phyloP scores from a whole-genome alignment of 2,329 filamentous ascomycete genomes.

The Fusarium verrucosum region DNA sequence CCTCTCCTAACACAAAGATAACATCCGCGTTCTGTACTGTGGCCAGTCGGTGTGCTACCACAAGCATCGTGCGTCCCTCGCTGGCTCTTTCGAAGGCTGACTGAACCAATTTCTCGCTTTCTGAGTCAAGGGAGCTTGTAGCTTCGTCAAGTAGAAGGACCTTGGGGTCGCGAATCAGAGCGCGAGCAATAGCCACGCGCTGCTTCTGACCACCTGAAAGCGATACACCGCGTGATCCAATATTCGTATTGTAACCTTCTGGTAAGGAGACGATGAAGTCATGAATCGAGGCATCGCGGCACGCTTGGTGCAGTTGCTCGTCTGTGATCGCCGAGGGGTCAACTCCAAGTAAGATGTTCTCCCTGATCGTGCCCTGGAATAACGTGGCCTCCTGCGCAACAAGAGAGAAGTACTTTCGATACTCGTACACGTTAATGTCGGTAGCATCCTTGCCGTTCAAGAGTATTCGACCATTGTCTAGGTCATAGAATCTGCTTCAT shows the following conservation, averaged over 20 bases:
- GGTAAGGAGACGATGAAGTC: conserved; percentile 76
- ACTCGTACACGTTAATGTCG: conserved; percentile 66
- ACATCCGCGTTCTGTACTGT: conserved; percentile 81
- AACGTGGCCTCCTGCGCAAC: conserved; percentile 80
- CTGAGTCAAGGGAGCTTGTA: conserved; percentile 73
- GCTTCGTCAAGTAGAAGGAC: conserved; percentile 78
- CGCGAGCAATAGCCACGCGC: conserved; percentile 74
- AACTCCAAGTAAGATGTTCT: conserved; percentile 75
- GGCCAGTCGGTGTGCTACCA: conserved; percentile 79
- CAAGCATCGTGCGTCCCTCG: conserved; percentile 72
- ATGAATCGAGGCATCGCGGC: conserved; percentile 72
- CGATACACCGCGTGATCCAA: conserved; percentile 72
- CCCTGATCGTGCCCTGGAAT: conserved; percentile 73
- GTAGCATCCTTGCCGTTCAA: conserved; percentile 70
- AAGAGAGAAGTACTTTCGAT: conserved; percentile 72
- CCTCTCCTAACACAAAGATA: conserved; percentile 80
- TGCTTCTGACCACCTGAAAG: conserved; percentile 79
- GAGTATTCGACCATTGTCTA: conserved; percentile 69
- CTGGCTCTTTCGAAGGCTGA: conserved; percentile 72
- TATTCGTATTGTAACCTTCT: conserved; percentile 72
- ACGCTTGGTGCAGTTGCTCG: conserved; percentile 61
- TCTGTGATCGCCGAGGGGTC: conserved; percentile 62
- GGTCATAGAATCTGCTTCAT: conserved; percentile 71
- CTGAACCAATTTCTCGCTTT: conserved; percentile 70
- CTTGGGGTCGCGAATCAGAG: conserved; percentile 71